Percentiles rank a stretch among this genome's conserved stretches.
These are phyloP conservation scores for Fusarium sp. DNA, from an alignment of 2,329 filamentous ascomycete species.

Conservation along the genomic window DNA sequence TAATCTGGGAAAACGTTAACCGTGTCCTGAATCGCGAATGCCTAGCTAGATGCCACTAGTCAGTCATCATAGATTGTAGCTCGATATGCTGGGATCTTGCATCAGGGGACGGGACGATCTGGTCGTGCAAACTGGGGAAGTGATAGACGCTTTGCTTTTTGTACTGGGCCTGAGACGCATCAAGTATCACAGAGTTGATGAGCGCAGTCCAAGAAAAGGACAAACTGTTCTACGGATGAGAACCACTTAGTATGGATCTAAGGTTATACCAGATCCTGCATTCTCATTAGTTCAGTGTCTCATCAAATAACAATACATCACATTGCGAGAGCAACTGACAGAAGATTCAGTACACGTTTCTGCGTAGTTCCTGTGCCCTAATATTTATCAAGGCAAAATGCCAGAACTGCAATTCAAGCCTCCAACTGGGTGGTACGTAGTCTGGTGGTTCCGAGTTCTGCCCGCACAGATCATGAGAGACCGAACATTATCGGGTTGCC, in stretches of 20 bases:
- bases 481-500: background rate
- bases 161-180: conserved; percentile 8
- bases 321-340: background rate
- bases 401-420: background rate
- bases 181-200: conserved; percentile 16
- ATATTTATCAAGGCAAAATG: background rate
- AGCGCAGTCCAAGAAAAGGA: background rate
- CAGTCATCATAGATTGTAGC: conserved; percentile 16
- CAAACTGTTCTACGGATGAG: background rate
- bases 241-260: background rate
- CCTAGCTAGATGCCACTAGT: background rate
- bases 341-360: background rate
- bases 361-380: background rate
- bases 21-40: conserved; percentile 14
- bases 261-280: background rate
- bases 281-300: background rate
- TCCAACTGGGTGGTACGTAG: background rate
- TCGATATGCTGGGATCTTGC: conserved; percentile 32
- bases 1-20: conserved; percentile 25
- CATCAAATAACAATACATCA: background rate
- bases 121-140: conserved; percentile 21
- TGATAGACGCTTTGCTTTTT: conserved; percentile 13
- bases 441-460: conserved; percentile 1
- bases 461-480: conserved; percentile 10
- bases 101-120: conserved; percentile 37